phyloP scores from a whole-genome alignment of 192 early-diverging fungal species.

The Obelidium mucronatum region DNA sequence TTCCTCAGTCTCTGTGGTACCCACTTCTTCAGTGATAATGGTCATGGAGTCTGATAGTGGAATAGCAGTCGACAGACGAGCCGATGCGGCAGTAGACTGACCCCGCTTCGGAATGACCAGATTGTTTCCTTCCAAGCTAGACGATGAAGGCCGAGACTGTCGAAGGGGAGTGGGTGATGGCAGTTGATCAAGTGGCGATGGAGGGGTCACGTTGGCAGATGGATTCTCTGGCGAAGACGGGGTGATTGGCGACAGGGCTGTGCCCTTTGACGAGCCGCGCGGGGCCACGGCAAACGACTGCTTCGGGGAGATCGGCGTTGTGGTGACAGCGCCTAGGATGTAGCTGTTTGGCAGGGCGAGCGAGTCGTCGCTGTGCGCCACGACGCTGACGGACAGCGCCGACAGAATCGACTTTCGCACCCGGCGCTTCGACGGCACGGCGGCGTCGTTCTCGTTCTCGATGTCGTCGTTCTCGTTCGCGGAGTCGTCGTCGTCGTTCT shows the following conservation, averaged over 20 bases:
- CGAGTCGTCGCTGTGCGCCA: too few relatives aligned
- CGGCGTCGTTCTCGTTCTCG: not conserved
- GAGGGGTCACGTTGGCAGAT: not conserved
- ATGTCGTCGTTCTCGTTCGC: too few relatives aligned
- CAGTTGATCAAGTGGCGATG: not conserved
- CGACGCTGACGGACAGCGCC: not conserved
- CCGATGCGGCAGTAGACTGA: not conserved
- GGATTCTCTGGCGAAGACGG: not conserved
- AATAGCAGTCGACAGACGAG: not conserved
- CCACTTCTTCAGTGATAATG: too few relatives aligned
- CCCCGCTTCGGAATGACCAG: conserved; percentile 24
- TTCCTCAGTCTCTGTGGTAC: too few relatives aligned
- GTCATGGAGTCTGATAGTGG: too few relatives aligned
- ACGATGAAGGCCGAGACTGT: not conserved
- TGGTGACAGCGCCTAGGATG: not conserved
- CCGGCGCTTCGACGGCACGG: not conserved
- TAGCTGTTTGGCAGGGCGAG: not conserved
- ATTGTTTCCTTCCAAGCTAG: not conserved
- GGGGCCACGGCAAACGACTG: not conserved
- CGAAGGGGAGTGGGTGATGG: not conserved
- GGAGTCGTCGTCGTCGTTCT: too few relatives aligned
- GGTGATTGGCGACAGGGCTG: too few relatives aligned
- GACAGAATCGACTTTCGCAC: conserved; percentile 9
- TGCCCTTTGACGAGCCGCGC: not conserved
- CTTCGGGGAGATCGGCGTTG: conserved; percentile 4